Evolutionary conservation across 2,329 filamentous ascomycete genomes (phyloP).

Genomic region (Erysiphe pulchra): DNA sequence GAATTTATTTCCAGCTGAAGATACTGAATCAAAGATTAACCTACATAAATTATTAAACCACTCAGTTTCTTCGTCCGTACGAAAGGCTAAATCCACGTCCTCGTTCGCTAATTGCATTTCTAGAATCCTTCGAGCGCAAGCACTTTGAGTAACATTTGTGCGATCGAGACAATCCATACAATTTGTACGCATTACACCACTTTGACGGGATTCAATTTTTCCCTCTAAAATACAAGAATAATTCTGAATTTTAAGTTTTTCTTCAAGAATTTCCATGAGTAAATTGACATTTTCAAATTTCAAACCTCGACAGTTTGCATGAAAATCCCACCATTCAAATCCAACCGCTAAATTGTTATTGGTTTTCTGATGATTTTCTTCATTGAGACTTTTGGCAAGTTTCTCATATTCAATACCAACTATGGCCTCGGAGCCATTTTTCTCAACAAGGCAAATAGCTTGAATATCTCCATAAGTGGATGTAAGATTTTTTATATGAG

Average conservation of each 20-base stretch:
- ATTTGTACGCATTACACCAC: conserved; percentile 70
- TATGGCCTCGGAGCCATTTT: conserved; percentile 54
- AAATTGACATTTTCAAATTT: conserved; percentile 85
- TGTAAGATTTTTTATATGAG: conserved; percentile 48
- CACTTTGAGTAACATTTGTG: conserved; percentile 88
- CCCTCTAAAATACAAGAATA: conserved; percentile 36
- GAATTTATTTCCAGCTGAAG: not conserved
- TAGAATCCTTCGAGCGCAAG: conserved; percentile 60
- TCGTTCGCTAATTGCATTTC: conserved; percentile 55
- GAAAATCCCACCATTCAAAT: conserved; percentile 97
- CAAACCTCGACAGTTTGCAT: conserved; percentile 79
- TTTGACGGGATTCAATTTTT: conserved; percentile 25
- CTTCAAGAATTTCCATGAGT: conserved; percentile 43
- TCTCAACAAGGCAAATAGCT: conserved; percentile 67
- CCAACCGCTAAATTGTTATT: conserved; percentile 17
- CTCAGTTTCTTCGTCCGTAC: conserved; percentile 43
- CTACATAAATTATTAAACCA: conserved; percentile 77
- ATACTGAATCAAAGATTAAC: not conserved
- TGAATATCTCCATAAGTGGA: conserved; percentile 53
- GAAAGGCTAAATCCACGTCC: conserved; percentile 48
- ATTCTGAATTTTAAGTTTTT: conserved; percentile 41
- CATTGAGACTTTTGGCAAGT: conserved; percentile 39
- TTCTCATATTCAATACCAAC: conserved; percentile 58
- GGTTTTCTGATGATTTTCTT: conserved; percentile 25
- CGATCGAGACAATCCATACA: conserved; percentile 97